Percentiles rank a stretch among this genome's conserved stretches.
phyloP scores from a whole-genome alignment of 1,139 yeast species.

The Petasospora rhodanensis region DNA sequence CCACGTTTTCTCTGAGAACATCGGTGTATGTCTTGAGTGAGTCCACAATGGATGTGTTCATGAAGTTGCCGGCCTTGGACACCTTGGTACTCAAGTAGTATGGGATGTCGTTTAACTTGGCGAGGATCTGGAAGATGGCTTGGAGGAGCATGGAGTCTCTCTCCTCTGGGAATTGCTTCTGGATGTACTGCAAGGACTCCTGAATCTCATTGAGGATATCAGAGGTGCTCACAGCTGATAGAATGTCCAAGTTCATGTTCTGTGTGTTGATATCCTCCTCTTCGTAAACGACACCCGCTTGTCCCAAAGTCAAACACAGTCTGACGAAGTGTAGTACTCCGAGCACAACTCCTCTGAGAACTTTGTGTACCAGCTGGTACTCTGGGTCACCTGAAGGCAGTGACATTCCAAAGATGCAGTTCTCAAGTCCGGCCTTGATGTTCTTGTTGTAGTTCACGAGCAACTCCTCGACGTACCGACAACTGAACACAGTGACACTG shows the following conservation, averaged over 20 bases:
- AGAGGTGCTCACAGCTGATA: conserved; percentile 18
- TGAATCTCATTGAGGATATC: conserved; percentile 16
- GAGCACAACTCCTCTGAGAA: conserved; percentile 42
- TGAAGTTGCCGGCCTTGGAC: conserved; percentile 9
- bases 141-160: conserved; percentile 20
- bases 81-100: conserved; percentile 13
- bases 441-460: conserved; percentile 37
- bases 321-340: conserved; percentile 53
- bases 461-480: conserved; percentile 56
- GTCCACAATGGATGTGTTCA: conserved; percentile 16
- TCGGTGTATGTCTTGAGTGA: conserved; percentile 11
- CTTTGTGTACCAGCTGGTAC: conserved; percentile 38
- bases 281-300: conserved; percentile 59
- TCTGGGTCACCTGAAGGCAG: conserved; percentile 5
- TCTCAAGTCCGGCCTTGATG: conserved; percentile 18
- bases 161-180: conserved; percentile 7
- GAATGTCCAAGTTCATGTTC: conserved; percentile 44
- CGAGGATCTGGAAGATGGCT: conserved; percentile 16
- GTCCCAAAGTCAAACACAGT: conserved; percentile 43
- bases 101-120: conserved; percentile 18
- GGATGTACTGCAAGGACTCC: conserved; percentile 11
- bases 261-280: conserved; percentile 73
- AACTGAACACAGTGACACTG: conserved; percentile 60
- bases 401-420: conserved; percentile 23
- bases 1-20: conserved; percentile 11